phyloP scores from a whole-genome alignment of 768 basidiomycete species.

The Tricholoma matsutake region DNA sequence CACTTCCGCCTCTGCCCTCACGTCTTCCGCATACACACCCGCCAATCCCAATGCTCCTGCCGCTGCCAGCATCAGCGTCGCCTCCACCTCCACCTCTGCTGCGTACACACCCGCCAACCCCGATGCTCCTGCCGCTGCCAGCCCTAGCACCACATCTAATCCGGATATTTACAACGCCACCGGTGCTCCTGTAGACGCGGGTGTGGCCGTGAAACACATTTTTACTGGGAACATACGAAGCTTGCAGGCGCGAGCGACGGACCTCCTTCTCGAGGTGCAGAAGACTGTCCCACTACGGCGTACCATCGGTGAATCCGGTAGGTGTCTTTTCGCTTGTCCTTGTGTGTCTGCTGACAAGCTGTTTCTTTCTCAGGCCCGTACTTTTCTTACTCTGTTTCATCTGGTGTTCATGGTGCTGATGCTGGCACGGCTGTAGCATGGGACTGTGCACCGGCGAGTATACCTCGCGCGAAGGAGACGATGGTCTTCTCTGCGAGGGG shows the following conservation, averaged over 20 bases:
- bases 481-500: conserved; percentile 28
- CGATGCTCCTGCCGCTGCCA: not conserved
- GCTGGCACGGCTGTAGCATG: conserved; percentile 12
- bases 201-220: conserved; percentile 36
- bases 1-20: not conserved
- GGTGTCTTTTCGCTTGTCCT: conserved; percentile 3
- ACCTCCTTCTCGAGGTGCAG: conserved; percentile 40
- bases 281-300: conserved; percentile 28
- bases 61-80: not conserved
- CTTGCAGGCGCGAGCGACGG: conserved; percentile 38
- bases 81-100: not conserved
- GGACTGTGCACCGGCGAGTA: conserved; percentile 22
- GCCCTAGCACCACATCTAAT: not conserved
- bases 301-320: conserved; percentile 26
- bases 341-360: not conserved
- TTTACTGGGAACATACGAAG: conserved; percentile 45
- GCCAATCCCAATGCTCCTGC: not conserved
- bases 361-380: conserved; percentile 25
- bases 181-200: not conserved
- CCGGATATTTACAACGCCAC: not conserved
- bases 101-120: too few relatives aligned
- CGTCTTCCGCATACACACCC: too few relatives aligned
- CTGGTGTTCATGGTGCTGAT: not conserved
- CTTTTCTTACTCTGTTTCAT: conserved; percentile 22
- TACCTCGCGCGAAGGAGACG: conserved; percentile 25